Base-by-base conservation (phyloP, 352 stramenopile species). In the Discostella stelligera region DNA sequence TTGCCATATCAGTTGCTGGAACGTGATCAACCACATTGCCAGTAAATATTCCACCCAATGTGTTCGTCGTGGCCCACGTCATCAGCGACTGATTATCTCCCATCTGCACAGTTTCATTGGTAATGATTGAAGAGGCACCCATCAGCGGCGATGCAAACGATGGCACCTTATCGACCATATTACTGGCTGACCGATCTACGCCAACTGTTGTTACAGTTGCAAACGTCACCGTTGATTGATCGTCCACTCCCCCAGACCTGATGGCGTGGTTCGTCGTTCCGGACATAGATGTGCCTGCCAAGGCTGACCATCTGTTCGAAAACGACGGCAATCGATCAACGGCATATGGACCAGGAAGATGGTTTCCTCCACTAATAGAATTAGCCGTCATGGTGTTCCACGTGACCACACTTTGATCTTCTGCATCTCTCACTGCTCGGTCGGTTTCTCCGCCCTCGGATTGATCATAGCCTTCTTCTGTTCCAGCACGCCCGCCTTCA, bases 181-280 rank as follows among this genome's bases (percentile, higher is more conserved):
- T 25, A 64, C 65, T 39, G 1, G n/a, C 32, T 48, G 10, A 65
- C 18, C 52, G 52, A 60, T 60, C 52, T 21, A 60, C 41, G 60
- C 62, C 68, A 46, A 61, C 60, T 32, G 74, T 79, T 20, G 68
- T 82, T 25, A 66, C 64, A 3, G 74, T 82, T n/a, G 74, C 68
- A 74, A 82, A 82, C 6, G 74, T 82, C 4, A 82, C 67, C 8
- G 79, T 58, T 23, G 67, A 78, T 60, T 81, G 74, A 68, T 81
- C 74, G 48, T 81, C 74, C 16, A 46, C 56, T 58, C 52, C 52
- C 37, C 52, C 52, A 7, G 25, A 25, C 39, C 74, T 62, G n/a
- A 81, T 53, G 11, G 74, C 74, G 27, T 63, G 50, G 37, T 66
- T 64, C 2, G 74, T 81, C 13, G 21, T 50, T 46, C 60, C 66